phyloP scores from a whole-genome alignment of 2,329 filamentous ascomycete species.

The Lachnellula hyalina region DNA sequence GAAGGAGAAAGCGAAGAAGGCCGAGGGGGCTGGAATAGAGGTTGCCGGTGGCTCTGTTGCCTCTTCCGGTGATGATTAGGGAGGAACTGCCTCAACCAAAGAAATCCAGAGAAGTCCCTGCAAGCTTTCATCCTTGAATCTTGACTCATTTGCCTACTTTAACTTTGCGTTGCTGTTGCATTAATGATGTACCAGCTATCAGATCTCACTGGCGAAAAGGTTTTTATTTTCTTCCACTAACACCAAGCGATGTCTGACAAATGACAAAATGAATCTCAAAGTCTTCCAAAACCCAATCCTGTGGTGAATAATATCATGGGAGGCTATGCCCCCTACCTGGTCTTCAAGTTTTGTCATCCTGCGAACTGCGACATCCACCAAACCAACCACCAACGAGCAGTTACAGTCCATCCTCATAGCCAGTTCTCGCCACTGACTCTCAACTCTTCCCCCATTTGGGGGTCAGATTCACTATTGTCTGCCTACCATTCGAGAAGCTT shows the following conservation, averaged over 20 bases:
- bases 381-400: background rate
- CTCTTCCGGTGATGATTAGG: background rate
- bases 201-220: no score
- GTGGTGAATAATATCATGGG: background rate
- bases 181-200: background rate
- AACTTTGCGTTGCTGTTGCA: background rate
- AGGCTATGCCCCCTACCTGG: background rate
- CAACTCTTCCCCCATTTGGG: no score
- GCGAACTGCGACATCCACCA: background rate
- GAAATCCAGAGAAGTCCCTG: background rate
- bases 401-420: background rate
- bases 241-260: no score
- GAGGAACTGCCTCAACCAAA: background rate
- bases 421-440: no score
- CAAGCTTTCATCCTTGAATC: background rate
- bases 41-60: background rate
- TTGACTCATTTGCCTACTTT: background rate
- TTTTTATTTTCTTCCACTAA: no score
- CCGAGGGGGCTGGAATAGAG: constrained; percentile 12
- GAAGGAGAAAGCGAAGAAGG: constrained; percentile 52
- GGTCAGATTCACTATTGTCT: no score
- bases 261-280: no score
- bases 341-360: background rate
- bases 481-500: no score
- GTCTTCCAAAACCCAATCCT: no score